Percentiles rank a stretch among this genome's conserved stretches.
Conservation (phyloP, 805 yeast species). For the Pichia cabralensis region DNA sequence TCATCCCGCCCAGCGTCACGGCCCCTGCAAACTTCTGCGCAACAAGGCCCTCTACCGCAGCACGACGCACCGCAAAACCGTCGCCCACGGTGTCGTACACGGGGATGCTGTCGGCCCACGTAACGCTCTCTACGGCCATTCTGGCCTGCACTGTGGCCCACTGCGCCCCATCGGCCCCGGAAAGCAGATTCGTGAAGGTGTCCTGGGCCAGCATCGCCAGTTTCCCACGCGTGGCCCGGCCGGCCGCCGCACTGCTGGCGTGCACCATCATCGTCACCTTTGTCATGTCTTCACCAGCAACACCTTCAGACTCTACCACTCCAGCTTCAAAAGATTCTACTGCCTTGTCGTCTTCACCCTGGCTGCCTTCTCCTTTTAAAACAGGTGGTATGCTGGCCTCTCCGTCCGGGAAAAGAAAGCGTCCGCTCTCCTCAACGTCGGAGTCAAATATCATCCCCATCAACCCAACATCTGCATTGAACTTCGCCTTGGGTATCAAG, state of each 20-base stretch:
- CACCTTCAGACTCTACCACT: constrained; percentile 12
- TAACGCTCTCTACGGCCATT: not conserved
- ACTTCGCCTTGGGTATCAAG: constrained; percentile 53
- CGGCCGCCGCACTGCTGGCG: no score
- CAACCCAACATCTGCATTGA: constrained; percentile 36
- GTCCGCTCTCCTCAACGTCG: constrained; percentile 54
- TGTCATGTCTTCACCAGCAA: constrained; percentile 34
- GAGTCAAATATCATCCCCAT: constrained; percentile 91
- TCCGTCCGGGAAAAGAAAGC: constrained; percentile 15
- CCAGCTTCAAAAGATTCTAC: constrained; percentile 7
- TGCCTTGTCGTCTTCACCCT: not conserved
- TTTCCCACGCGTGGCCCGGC: no score
- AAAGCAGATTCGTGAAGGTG: constrained; percentile 39
- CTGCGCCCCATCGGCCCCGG: no score
- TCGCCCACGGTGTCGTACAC: constrained; percentile 2
- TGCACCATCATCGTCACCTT: constrained; percentile 75
- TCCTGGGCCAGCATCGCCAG: no score
- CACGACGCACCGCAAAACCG: not conserved
- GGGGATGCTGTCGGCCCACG: constrained; percentile 3
- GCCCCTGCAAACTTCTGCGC: constrained; percentile 27
- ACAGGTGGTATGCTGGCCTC: constrained; percentile 11
- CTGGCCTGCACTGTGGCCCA: no score
- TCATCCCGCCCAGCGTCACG: constrained; percentile 65
- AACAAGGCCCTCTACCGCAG: not conserved
- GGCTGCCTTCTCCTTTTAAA: not conserved